Base-by-base conservation (phyloP, 2,329 filamentous ascomycete genomes). In the Bipolaris gigantea region DNA sequence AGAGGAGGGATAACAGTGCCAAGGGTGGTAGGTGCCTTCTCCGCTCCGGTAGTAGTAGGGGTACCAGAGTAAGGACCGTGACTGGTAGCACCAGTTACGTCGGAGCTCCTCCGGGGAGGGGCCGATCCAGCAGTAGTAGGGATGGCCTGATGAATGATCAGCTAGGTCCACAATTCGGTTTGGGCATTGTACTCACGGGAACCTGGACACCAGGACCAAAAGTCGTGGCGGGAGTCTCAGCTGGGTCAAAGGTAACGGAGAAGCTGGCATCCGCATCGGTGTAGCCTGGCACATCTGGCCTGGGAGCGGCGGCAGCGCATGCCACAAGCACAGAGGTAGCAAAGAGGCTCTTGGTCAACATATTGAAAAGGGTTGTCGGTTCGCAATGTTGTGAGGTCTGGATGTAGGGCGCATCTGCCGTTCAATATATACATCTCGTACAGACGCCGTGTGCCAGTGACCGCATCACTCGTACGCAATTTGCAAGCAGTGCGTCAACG, bases 41-140 rank as follows among this genome's bases (percentile, higher is more conserved):
- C 72, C 19, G 89, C 89, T 4, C 89, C 89, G 0, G 85, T 90
- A 0, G 84, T 89, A 0, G 87, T 89, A 0, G 87, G 76, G 0
- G 81, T 81, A 2, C 89, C 89, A 2, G 75, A 83, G 71, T 79
- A 93, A 0, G 88, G 81, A 0, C 88, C 89, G 69, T 93, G 89
- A 4, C 81, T 84, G 2, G 86, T 88, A 5, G 84, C 78, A 27
- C 88, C 82, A 34, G 80, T 83, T 13, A 80, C 72, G 50, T 79
- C 72, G 41, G 76, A 75, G 60, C 78, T 82, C 48, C 79, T 67
- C 54, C 80, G 74, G 4, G 82, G 76, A 33, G 70, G 74, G 32
- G 71, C 75, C 43, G 74, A 70, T n/a, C 51, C 55, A 39, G 72
- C 63, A 35, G 71, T 35, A 39, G 67, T 62, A 42, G 72, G 54